Evolutionary conservation across 2,329 filamentous ascomycete genomes (phyloP), one percentile per base, ranked within the genome.

Genomic region (Ophiocordyceps unilateralis): DNA sequence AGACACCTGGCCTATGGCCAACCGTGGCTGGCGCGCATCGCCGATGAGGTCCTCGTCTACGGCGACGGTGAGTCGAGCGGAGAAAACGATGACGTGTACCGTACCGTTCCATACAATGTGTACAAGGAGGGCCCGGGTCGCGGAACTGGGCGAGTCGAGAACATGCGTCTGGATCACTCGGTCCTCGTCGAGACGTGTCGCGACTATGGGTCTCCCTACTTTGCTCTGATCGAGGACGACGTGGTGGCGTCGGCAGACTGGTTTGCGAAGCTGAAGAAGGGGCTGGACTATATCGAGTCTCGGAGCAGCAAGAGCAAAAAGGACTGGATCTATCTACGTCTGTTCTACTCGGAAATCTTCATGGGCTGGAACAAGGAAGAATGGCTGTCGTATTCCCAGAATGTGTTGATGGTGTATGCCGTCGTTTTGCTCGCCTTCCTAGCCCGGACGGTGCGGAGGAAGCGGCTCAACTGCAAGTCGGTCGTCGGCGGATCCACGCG

Each of bases 301-400:
- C 41, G 41, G 12, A 45, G 46, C 8, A 40, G 44, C 9, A 20
- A 36, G 32, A 42, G 44, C 5, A 45, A 40, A 22, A 50, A 39
- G 15, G 53, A 57, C 43, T 61, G 59, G 59, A 44, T 62, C 28
- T 63, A 63, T 44, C 47, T 63, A 2, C 56, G 60, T 1, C 48
- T 63, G 23, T 63, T 63, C 48, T 62, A 63, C 47, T 60, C 59
- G 5, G 60, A 63, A 44, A 48, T 57, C 2, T 52, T 58, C 12
- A 58, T 62, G 52, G 59, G 59, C 5, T 63, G 61, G 60, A 62
- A 63, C 43, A 51, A 49, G 14, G 58, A 62, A 44, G 57, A 62
- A 45, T 54, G 54, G 48, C 50, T 52, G 2, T 48, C 44, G 28
- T 62, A 63, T 36, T 23, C 51, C 2, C 43, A 50, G 39, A 47